Base-by-base conservation (phyloP, 495 filamentous ascomycete genomes). In the Cryomyces minteri region DNA sequence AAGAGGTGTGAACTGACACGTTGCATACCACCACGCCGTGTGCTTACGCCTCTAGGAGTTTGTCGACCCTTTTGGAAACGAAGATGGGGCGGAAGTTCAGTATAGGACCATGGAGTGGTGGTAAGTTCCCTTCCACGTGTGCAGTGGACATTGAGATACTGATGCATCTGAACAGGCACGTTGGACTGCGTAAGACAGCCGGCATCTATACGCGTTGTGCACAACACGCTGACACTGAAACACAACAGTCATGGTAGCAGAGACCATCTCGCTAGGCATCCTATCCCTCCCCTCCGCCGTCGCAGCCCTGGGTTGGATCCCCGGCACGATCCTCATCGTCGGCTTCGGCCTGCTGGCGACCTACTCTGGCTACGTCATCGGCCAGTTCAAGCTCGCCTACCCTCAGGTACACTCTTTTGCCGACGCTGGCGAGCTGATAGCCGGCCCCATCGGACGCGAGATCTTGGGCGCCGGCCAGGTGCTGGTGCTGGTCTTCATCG, bases 341-440 rank as follows among this genome's bases (percentile, higher is more conserved):
- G 54, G 59, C 18, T 57, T 85, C 28, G 83, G 83, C 12, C 55
- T 80, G 18, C 50, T 83, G 8, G 74, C 82, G 37, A 78, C 77
- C 34, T 92, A 88, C 60, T 84, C 80, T 12, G 80, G 80, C 51
- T 83, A 77, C 48, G 71, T 87, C 32, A 72, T 88, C 50, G 82
- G 79, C 18, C 80, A 86, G 58, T 77, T 90, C 57, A 88, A 86
- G 57, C 51, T 76, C 41, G 69, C 64, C 46, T 77, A 76, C 53
- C 84, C 84, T 0, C 65, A 79, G n/a, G 74, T 88, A 34, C 65
- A 74, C 45, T 76, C 77, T 58, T 77, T 87, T 58, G 76, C 77
- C 18, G 82, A 75, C 71, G 47, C 77, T 80, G 56, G 65, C 73
- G 33, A 31, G 25, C 51, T 84, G 4, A 41, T 54, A 30, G 40